Base-by-base conservation (phyloP, 1,284 basidiomycete genomes). In the Stereum hirsutum region DNA sequence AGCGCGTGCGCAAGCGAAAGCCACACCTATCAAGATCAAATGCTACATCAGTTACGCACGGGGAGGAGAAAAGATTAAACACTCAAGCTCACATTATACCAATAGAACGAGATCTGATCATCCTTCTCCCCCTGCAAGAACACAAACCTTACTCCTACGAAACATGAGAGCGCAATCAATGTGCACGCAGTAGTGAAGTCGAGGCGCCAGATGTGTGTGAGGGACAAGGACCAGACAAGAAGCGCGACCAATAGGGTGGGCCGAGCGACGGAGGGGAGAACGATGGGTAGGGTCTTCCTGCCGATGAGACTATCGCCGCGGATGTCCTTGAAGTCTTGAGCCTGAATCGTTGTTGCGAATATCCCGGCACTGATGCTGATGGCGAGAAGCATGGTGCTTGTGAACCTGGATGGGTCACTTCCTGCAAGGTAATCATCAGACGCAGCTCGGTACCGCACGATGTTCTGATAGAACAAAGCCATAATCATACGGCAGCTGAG, bases 241-340 rank as follows among this genome's bases (percentile, higher is more conserved):
- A 55, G 40, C 24, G 43, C 43, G 6, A 52, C 21, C 11, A 46
- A 26, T 17, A 52, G 30, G 14, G 43, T 47, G 3, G 25, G 41
- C 2, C 59, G 46, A 4, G 58, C 56, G 10, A 49, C 35, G 8
- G 46, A 25, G 15, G 57, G 57, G 15, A 47, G 41, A 7, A 56
- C 46, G 33, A 63, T 59, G 0, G 61, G 60, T 14, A 64, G 46
- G 2, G 62, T 64, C 5, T 38, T 41, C 19, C 62, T 50, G 8
- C 57, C 57, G 5, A 55, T 46, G 12, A 49, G 36, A 6, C 42
- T 43, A 41, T 64, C 62, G 3, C 62, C 62, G 19, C 49, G 46
- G 4, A 52, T 49, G 40, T 64, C 62, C 38, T 57, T 53, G 51
- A 62, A 62, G 40, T 64, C 62, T 46, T 62, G 57, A 7, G 55